A percentile compares a stretch with the other conserved stretches of the same genome.
Conservation (phyloP, 495 filamentous ascomycete genomes). For the Talaromyces wortmannii region DNA sequence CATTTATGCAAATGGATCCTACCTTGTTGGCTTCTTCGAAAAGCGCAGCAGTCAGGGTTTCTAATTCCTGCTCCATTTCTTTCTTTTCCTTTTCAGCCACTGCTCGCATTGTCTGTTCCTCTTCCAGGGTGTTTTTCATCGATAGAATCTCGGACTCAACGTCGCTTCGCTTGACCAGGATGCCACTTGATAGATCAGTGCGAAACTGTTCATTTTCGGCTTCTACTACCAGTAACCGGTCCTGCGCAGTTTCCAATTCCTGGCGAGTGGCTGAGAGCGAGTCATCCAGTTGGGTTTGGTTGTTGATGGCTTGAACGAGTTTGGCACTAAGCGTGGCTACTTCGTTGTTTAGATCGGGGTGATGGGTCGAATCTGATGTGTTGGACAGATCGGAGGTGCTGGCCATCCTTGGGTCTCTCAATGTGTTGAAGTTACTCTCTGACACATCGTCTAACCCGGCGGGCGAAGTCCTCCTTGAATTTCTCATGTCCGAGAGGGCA, state of each 20-base stretch:
- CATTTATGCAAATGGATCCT: slow-evolving; percentile 8
- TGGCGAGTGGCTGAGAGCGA: slow-evolving; percentile 73
- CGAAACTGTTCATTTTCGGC: slow-evolving; percentile 59
- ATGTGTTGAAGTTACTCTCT: slow-evolving; percentile 41
- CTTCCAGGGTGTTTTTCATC: slow-evolving; percentile 57
- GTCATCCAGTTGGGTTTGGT: slow-evolving; percentile 90
- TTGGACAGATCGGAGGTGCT: slow-evolving; percentile 26
- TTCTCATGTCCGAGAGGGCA: slow-evolving; percentile 24
- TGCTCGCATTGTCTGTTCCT: slow-evolving; percentile 53
- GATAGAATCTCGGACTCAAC: slow-evolving; percentile 64
- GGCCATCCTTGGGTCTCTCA: slow-evolving; percentile 42
- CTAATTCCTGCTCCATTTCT: slow-evolving; percentile 74
- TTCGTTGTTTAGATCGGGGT: slow-evolving; percentile 80
- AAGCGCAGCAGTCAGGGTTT: slow-evolving; percentile 78
- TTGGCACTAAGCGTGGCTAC: slow-evolving; percentile 90
- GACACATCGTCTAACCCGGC: slow-evolving; percentile 20
- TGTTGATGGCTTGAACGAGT: slow-evolving; percentile 93
- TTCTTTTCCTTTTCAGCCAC: slow-evolving; percentile 65
- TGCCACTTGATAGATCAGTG: slow-evolving; percentile 61
- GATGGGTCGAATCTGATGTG: slow-evolving; percentile 38
- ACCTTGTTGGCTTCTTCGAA: slow-evolving; percentile 94
- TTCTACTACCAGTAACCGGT: slow-evolving; percentile 63
- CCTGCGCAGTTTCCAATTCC: slow-evolving; percentile 70
- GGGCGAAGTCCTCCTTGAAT: slow-evolving; percentile 12
- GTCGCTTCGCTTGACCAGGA: slow-evolving; percentile 63